Conservation (phyloP, 306 rosid species). For the Trifolium dubium region DNA sequence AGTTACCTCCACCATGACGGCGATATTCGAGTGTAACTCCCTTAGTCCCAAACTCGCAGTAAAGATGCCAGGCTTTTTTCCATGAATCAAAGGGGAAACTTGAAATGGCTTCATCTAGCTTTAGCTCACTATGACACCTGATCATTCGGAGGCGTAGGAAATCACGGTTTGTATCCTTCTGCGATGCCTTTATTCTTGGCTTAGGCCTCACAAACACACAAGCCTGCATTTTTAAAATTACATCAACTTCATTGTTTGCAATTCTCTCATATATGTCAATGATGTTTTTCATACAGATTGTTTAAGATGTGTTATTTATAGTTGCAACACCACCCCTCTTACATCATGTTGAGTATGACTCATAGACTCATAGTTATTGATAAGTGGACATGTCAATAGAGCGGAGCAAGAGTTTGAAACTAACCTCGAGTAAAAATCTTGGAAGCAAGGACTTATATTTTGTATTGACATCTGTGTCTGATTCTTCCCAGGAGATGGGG, state of each 20-base stretch:
- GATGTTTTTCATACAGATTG: not conserved
- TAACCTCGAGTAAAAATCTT: slow-evolving; percentile 84
- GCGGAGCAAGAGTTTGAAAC: not conserved
- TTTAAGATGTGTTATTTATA: no score
- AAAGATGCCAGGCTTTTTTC: slow-evolving; percentile 85
- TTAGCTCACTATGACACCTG: slow-evolving; percentile 82
- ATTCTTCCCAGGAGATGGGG: slow-evolving; percentile 69
- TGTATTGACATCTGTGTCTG: slow-evolving; percentile 68
- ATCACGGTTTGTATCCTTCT: slow-evolving; percentile 53
- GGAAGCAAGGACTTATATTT: slow-evolving; percentile 82
- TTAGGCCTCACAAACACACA: slow-evolving; percentile 70
- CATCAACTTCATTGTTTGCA: slow-evolving; percentile 11
- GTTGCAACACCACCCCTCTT: slow-evolving; percentile 28
- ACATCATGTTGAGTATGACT: not conserved
- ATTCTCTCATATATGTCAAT: slow-evolving; percentile 6
- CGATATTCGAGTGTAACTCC: slow-evolving; percentile 67
- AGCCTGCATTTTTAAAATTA: slow-evolving; percentile 55
- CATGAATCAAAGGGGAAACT: slow-evolving; percentile 59
- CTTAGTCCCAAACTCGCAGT: slow-evolving; percentile 91
- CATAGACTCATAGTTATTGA: not conserved
- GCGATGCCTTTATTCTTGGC: slow-evolving; percentile 49
- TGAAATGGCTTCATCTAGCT: slow-evolving; percentile 64
- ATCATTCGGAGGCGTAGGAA: slow-evolving; percentile 59
- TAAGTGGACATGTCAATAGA: not conserved
- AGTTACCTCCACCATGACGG: slow-evolving; percentile 57